Base-by-base conservation (phyloP, 805 yeast genomes). In the Sugiyamaella qingdaonensis region DNA sequence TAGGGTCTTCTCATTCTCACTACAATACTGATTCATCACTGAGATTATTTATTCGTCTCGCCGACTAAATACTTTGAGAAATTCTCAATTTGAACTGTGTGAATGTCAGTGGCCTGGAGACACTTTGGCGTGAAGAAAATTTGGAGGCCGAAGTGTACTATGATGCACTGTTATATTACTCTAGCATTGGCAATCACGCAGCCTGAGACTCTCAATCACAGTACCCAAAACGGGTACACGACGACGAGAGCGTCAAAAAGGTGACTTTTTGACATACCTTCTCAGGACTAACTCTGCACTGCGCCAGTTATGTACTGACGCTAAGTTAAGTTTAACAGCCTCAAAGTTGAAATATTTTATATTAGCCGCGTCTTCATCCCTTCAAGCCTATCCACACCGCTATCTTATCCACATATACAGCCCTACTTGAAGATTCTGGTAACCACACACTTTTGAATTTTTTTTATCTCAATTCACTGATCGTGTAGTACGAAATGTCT, bases 101-200 rank as follows among this genome's bases (percentile, higher is more conserved):
- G 11, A 9, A 45, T 56, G 58, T 56, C 35, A 24, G 58, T 56
- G 55, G 21, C 58, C 51, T 55, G 58, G 58, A 55, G 58, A 55
- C 58, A 45, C 56, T 43, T 41, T 49, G 56, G 46, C 32, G 51
- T 53, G 27, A 42, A 18, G 31, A 13, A 13, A 44, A 13, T 21
- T 32, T 8, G 32, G 37, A 11, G 42, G 29, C 46, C 55, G 35
- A 42, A 51, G 42, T 49, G 58, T 56, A 56, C 58, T 56, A 53
- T 56, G 56, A 56, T 53, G 54, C 56, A 56, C 58, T 35, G 18
- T 35, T 44, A 24, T 24, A 11, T 51, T 50, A 31, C 42, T 54
- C 57, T 51, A 10, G 49, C 49, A 51, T 16, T 13, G 24, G 13
- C 50, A 10, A 19, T 16, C 35, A 45, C 24, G 33, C 32, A 18